These are phyloP conservation scores for Boletus vermiculosoides DNA, from an alignment of 768 basidiomycete genomes.

Conservation along the genomic window DNA sequence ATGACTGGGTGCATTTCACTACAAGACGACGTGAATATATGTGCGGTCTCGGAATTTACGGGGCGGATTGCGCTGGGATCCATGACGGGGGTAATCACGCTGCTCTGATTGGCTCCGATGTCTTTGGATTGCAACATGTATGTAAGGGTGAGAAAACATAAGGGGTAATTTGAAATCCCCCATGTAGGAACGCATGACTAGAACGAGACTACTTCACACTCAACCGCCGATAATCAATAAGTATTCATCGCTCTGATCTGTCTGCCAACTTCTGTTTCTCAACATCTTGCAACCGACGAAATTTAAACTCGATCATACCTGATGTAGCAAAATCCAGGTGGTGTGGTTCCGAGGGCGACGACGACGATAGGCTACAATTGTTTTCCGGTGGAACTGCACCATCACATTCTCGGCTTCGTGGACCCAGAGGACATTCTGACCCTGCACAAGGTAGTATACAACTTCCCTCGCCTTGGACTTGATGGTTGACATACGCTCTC, in stretches of 20 bases:
- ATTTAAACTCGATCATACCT: too few relatives aligned
- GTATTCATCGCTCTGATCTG: too few relatives aligned
- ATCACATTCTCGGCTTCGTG: neutral
- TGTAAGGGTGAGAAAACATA: neutral
- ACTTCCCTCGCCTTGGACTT: neutral
- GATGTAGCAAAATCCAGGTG: too few relatives aligned
- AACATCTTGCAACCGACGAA: too few relatives aligned
- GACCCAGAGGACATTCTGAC: constrained; percentile 7
- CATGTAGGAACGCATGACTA: too few relatives aligned
- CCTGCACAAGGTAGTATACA: constrained; percentile 11
- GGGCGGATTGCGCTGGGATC: constrained; percentile 45
- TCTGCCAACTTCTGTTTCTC: too few relatives aligned
- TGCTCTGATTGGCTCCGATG: neutral
- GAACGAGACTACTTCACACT: too few relatives aligned
- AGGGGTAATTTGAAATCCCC: too few relatives aligned
- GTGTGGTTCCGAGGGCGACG: too few relatives aligned
- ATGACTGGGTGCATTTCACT: neutral
- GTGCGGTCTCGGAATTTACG: constrained; percentile 43
- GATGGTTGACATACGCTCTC: neutral
- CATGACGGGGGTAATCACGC: constrained; percentile 30
- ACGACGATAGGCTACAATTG: neutral
- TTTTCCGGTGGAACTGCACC: constrained; percentile 9
- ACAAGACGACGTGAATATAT: constrained; percentile 24
- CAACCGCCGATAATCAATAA: too few relatives aligned
- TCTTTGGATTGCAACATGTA: neutral